phyloP scores from a whole-genome alignment of 768 basidiomycete species.

The Lyophyllum shimeji region DNA sequence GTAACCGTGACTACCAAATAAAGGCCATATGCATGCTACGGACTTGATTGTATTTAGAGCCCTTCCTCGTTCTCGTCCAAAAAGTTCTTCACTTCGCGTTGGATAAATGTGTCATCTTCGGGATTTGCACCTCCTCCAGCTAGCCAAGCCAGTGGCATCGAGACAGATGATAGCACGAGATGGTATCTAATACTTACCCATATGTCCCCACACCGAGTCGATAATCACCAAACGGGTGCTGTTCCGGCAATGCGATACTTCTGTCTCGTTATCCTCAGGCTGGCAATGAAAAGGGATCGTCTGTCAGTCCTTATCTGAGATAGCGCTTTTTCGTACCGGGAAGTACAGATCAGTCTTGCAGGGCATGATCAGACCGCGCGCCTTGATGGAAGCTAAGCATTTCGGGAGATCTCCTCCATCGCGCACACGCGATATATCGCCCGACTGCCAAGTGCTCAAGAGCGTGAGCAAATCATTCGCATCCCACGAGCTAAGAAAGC shows the following conservation, averaged over 20 bases:
- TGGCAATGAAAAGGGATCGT: conserved; percentile 16
- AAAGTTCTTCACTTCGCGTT: conserved; percentile 42
- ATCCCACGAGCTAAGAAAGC: conserved; percentile 45
- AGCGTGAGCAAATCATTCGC: conserved; percentile 55
- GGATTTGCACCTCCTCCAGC: conserved; percentile 44
- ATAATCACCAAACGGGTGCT: conserved; percentile 49
- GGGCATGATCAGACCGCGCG: conserved; percentile 57
- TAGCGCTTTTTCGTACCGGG: conserved; percentile 29
- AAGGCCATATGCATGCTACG: neutral
- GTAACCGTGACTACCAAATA: conserved; percentile 5
- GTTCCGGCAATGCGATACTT: conserved; percentile 41
- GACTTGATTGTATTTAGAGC: neutral
- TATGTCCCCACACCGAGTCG: conserved; percentile 57
- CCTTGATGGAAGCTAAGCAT: conserved; percentile 42
- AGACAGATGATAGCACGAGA: neutral
- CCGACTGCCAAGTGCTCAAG: conserved; percentile 49
- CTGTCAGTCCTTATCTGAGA: neutral
- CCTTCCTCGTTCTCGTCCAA: conserved; percentile 29
- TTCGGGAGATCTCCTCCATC: conserved; percentile 42
- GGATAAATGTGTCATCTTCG: conserved; percentile 42
- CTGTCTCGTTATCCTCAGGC: conserved; percentile 56
- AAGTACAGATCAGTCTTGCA: conserved; percentile 62
- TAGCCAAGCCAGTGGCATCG: conserved; percentile 11
- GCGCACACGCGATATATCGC: conserved; percentile 45
- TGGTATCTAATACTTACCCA: conserved; percentile 35